Conservation (phyloP, 352 stramenopile genomes). For the Pythium aquatile region DNA sequence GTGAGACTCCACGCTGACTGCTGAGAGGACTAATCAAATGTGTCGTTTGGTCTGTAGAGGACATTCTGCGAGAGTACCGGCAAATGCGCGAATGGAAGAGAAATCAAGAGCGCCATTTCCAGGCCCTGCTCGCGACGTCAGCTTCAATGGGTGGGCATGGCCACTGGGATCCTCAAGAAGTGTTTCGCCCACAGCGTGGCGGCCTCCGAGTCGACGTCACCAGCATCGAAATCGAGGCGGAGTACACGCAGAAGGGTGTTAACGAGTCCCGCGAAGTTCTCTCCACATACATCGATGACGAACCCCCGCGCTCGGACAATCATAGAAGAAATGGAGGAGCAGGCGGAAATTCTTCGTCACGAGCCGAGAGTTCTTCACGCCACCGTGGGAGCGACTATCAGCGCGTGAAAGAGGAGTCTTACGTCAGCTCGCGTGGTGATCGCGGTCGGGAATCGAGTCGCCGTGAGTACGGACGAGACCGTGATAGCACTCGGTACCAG, state of each 20-base stretch:
- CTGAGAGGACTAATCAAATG: background rate
- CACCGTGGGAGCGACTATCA: conserved; percentile 19
- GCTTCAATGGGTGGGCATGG: conserved; percentile 30
- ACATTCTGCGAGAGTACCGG: conserved; percentile 62
- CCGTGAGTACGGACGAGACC: conserved; percentile 1
- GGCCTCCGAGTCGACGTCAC: conserved; percentile 65
- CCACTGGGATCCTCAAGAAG: conserved; percentile 37
- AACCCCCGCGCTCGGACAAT: background rate
- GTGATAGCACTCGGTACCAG: conserved; percentile 11
- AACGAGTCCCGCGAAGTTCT: conserved; percentile 63
- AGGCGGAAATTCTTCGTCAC: conserved; percentile 16
- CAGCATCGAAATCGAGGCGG: conserved; percentile 47
- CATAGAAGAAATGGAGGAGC: conserved; percentile 2
- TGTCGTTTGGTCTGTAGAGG: conserved; percentile 31
- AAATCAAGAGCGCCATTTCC: conserved; percentile 57
- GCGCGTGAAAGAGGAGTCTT: conserved; percentile 12
- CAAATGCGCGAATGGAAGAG: conserved; percentile 66
- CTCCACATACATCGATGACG: conserved; percentile 29
- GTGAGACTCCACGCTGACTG: background rate
- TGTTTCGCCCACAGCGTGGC: conserved; percentile 55
- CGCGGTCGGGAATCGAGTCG: background rate
- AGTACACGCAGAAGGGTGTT: conserved; percentile 66
- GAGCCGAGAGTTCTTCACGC: conserved; percentile 8
- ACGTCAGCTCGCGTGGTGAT: background rate
- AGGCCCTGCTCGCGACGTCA: conserved; percentile 41